Conservation (phyloP, 768 basidiomycete genomes). For the Lactifluus volemus region DNA sequence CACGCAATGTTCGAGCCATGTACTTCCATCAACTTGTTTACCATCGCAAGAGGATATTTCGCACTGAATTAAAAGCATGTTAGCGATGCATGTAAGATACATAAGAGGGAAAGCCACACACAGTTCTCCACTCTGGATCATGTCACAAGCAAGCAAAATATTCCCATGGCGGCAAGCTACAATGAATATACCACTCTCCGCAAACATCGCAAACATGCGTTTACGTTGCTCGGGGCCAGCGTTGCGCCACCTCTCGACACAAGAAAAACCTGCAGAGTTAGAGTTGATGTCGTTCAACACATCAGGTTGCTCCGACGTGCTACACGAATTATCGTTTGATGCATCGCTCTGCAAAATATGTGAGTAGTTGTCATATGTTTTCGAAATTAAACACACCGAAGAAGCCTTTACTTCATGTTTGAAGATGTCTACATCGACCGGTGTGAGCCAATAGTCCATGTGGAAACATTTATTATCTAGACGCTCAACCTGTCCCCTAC, state of each 20-base stretch:
- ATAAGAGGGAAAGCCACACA: not conserved
- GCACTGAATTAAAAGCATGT: no score
- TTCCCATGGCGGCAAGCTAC: not conserved
- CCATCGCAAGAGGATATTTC: not conserved
- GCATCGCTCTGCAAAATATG: not conserved
- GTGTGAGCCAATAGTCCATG: slow-evolving; percentile 6
- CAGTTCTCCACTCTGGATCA: not conserved
- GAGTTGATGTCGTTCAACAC: not conserved
- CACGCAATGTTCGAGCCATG: not conserved
- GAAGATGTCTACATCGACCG: slow-evolving; percentile 18
- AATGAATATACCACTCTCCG: not conserved
- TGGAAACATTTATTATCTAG: not conserved
- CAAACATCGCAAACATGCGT: not conserved
- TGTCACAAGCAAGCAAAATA: not conserved
- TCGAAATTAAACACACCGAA: not conserved
- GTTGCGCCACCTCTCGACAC: not conserved
- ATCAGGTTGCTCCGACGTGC: not conserved
- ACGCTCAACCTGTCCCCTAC: not conserved
- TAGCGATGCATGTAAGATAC: no score
- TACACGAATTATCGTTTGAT: not conserved
- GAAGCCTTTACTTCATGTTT: not conserved
- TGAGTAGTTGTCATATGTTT: not conserved
- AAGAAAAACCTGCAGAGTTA: not conserved
- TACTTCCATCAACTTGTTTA: not conserved
- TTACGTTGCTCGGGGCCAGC: not conserved